phyloP scores from a whole-genome alignment of 2,329 filamentous ascomycete genomes.

The Cladophialophora chaetospira region DNA sequence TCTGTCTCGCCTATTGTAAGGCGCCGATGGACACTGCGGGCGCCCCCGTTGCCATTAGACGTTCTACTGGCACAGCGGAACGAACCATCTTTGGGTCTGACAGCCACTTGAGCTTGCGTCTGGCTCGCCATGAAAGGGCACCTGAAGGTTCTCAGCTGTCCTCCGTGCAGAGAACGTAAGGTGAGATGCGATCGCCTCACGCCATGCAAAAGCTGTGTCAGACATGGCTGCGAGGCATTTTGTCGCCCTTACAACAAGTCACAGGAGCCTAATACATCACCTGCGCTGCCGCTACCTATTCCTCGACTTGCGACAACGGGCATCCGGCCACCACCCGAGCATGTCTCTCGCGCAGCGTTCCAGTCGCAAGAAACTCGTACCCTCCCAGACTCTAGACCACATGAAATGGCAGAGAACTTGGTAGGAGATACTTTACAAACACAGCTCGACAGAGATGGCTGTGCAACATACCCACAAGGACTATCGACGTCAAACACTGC shows the following conservation, averaged over 20 bases:
- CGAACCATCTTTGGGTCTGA: too few relatives aligned
- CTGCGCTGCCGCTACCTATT: not conserved
- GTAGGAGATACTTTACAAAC: not conserved
- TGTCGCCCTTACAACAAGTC: slow-evolving; percentile 32
- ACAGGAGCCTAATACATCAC: slow-evolving; percentile 1
- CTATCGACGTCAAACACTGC: not conserved
- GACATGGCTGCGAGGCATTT: slow-evolving; percentile 36
- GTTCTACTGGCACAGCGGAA: too few relatives aligned
- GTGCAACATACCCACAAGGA: not conserved
- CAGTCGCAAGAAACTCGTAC: not conserved
- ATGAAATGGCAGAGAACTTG: not conserved
- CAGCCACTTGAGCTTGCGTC: too few relatives aligned
- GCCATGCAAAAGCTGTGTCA: slow-evolving; percentile 38
- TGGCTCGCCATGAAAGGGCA: not conserved
- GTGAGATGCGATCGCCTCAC: slow-evolving; percentile 38
- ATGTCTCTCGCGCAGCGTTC: not conserved
- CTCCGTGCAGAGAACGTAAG: slow-evolving; percentile 39
- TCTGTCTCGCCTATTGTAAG: too few relatives aligned
- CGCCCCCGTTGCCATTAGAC: too few relatives aligned
- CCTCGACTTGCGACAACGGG: not conserved
- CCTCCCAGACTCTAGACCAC: not conserved
- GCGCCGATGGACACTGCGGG: too few relatives aligned
- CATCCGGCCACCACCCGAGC: not conserved
- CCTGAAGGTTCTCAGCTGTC: slow-evolving; percentile 35
- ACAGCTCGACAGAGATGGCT: not conserved